Base-by-base conservation (phyloP, 108 stramenopile species). In the Pseudonitzschia pungens region DNA sequence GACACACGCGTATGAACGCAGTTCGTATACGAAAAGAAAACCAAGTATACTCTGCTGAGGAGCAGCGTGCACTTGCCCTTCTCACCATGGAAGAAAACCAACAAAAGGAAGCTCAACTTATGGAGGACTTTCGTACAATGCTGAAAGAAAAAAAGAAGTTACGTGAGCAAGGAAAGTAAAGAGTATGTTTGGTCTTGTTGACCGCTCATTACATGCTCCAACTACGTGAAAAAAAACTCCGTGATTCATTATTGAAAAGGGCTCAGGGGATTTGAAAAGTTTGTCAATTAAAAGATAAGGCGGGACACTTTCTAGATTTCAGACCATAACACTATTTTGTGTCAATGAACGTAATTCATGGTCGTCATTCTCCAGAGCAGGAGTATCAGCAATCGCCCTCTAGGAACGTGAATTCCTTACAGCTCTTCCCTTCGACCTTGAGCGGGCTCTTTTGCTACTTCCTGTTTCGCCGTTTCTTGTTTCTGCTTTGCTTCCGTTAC, bases 11-110 rank as follows among this genome's bases (percentile, higher is more conserved):
- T 20, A 99, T 99, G 99, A 99, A 99, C 77, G 99, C 96, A 15
- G 95, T 99, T 22, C 96, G 99, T 84, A 86, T 99, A 42, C 88
- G 99, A n/a, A 99, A 99, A 89, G 99, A 99, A 82, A 98, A 98
- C 77, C 99, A 99, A 83, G 96, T 99, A 41, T 98, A 97, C 77
- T 88, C 89, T 42, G 98, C 98, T 15, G 98, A 98, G 81, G 99
- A 99, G 79, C 96, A 98, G 65, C 82, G 96, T 8, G 98, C 97
- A 1, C 81, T 99, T 67, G 99, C 99, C 16, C 75, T 98, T 65
- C 95, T 98, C 68, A 97, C 94, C 50, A 84, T 97, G 77, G 98
- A 99, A 81, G 97, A 98, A 82, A 96, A 97, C 73, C 96, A 97
- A 77, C 96, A 97, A 79, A 96, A 97, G 81, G 98, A 99, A 69